phyloP scores from a whole-genome alignment of 371 early-diverging fungal genomes.

The Aphelidium insulamus region DNA sequence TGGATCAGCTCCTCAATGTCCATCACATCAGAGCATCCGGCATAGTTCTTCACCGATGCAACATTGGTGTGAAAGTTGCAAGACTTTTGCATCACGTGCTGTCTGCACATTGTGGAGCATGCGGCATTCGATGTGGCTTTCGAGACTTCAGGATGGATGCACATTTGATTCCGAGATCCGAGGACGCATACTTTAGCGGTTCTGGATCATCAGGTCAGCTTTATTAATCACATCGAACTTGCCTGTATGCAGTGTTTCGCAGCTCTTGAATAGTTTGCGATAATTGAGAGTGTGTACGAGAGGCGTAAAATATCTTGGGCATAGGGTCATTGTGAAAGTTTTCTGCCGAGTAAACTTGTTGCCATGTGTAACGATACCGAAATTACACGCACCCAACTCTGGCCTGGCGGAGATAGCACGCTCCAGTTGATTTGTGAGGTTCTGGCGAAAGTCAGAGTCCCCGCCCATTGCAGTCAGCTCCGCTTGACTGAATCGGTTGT shows the following conservation, averaged over 20 bases:
- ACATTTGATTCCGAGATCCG: constrained; percentile 10
- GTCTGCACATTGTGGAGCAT: constrained; percentile 4
- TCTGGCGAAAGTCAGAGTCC: too few relatives aligned
- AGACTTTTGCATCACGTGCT: constrained; percentile 3
- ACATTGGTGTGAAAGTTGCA: constrained; percentile 5
- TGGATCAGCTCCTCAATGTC: constrained; percentile 12
- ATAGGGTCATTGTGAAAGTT: constrained; percentile 1
- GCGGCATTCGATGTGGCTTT: constrained; percentile 4
- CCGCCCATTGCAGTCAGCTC: too few relatives aligned
- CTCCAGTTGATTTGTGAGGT: too few relatives aligned
- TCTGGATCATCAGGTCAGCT: neutral
- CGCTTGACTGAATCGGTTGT: too few relatives aligned
- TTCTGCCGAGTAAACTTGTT: too few relatives aligned
- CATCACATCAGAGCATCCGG: constrained; percentile 3
- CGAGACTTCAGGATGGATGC: constrained; percentile 5
- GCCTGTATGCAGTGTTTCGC: constrained; percentile 12
- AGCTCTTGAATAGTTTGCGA: constrained; percentile 17
- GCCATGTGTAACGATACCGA: too few relatives aligned
- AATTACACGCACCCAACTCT: too few relatives aligned
- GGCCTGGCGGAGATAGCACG: too few relatives aligned
- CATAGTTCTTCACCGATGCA: neutral
- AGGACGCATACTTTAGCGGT: constrained; percentile 6
- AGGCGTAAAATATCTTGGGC: constrained; percentile 15
- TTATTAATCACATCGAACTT: neutral
- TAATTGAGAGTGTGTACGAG: constrained; percentile 24